Conservation (phyloP, 1,139 yeast species). For the Suhomyces taliae region DNA sequence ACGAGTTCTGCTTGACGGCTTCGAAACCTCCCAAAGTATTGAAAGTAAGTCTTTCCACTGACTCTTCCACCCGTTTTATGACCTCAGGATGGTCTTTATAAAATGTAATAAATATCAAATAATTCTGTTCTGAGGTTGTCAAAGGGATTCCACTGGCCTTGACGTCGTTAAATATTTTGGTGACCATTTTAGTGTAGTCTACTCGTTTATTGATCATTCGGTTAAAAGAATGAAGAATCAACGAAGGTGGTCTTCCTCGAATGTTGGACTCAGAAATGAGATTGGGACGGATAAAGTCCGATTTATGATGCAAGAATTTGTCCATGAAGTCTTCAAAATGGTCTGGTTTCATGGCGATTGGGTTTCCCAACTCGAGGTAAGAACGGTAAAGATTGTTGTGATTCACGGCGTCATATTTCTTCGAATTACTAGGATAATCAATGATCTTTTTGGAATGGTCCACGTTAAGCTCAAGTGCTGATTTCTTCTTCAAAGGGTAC, state of each 20-base stretch:
- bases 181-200: conserved; percentile 22
- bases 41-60: not conserved
- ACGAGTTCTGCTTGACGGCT: not conserved
- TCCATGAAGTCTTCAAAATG: conserved; percentile 42
- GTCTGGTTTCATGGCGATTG: conserved; percentile 20
- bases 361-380: conserved; percentile 25
- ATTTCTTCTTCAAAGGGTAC: conserved; percentile 28
- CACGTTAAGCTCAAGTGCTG: conserved; percentile 6
- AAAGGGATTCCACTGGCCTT: conserved; percentile 26
- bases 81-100: conserved; percentile 31
- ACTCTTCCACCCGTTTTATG: conserved; percentile 11
- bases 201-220: conserved; percentile 21
- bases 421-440: conserved; percentile 8
- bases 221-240: conserved; percentile 12
- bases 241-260: conserved; percentile 1
- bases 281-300: conserved; percentile 26
- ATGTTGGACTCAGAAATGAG: conserved; percentile 16
- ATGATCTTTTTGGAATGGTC: conserved; percentile 6
- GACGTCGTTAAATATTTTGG: conserved; percentile 30
- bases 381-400: conserved; percentile 30
- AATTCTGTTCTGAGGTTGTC: conserved; percentile 31
- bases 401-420: conserved; percentile 21
- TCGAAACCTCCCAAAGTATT: not conserved
- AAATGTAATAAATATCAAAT: conserved; percentile 29
- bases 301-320: conserved; percentile 21